Evolutionary conservation across 805 yeast species (phyloP).

Genomic region (Metschnikowia picachoensis): DNA sequence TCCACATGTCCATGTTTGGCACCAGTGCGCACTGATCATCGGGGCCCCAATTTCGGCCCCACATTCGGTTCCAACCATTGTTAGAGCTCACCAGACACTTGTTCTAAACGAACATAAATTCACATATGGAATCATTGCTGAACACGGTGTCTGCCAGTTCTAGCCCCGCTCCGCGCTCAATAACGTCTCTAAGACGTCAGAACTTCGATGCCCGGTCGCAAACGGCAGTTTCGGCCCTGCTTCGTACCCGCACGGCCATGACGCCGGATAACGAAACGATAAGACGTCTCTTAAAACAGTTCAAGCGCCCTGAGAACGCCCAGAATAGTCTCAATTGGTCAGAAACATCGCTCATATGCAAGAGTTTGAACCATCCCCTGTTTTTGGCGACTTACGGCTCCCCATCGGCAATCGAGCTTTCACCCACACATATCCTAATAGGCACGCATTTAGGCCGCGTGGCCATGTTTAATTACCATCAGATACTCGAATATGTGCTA

Average conservation of each 20-base stretch:
- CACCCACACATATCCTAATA: constrained; percentile 44
- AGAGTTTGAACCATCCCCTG: constrained; percentile 19
- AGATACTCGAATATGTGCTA: constrained; percentile 47
- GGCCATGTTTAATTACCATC: constrained; percentile 66
- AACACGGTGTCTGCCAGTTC: too few species aligned
- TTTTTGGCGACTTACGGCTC: constrained; percentile 25
- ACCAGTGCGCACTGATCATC: too few species aligned
- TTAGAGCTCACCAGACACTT: too few species aligned
- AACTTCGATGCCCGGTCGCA: constrained; percentile 39
- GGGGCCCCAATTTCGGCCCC: too few species aligned
- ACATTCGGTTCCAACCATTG: too few species aligned
- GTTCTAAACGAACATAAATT: too few species aligned
- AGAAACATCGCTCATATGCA: constrained; percentile 19
- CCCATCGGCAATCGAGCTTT: constrained; percentile 22
- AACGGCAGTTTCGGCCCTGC: constrained; percentile 20
- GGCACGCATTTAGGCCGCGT: constrained; percentile 72
- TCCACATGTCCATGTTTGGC: too few species aligned
- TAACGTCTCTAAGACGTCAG: not conserved
- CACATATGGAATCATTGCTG: too few species aligned
- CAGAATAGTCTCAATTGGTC: constrained; percentile 26
- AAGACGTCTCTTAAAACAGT: not conserved
- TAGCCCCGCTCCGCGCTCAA: too few species aligned
- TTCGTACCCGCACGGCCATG: not conserved
- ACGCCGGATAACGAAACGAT: not conserved
- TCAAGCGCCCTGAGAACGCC: not conserved